Evolutionary conservation across 345 rosid species (phyloP), one percentile per base, ranked within the genome.

Genomic region (Zanthoxylum bungeanum): DNA sequence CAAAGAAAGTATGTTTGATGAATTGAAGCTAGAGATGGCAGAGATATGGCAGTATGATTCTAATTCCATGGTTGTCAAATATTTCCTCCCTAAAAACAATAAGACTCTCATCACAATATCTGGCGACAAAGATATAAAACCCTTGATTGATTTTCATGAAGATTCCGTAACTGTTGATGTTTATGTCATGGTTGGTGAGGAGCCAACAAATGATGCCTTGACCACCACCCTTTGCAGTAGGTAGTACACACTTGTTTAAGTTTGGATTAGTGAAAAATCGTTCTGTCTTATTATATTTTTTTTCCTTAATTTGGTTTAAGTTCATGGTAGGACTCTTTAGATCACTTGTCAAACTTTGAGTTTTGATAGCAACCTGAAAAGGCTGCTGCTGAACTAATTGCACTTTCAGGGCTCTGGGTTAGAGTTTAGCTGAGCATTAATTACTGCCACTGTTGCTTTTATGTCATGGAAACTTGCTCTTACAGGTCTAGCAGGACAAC

Each of bases 31-130:
- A 56, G 83, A 78, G 73, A 64, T 86, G 76, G 90, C 87, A 1
- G 79, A 86, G 52, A 84, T 84, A 77, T 86, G 81, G 50, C 72
- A 86, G 60, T 67, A 78, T 34, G 84, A 82, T 52, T 66, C 56
- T 52, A 60, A 66, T 19, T 70, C 83, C 40, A 7, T 86, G 77
- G 72, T 79, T 12, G 19, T 86, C 49, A 86, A 86, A 76, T 86
- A 86, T 72, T 86, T 86, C 72, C 79, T 86, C 42, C 90, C 90
- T 7, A 79, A 81, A 49, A 84, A 84, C 64, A 82, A 76, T 65
- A 77, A 70, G 68, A 84, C 79, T 4, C 84, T 73, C 49, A 82
- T 86, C 70, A 82, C 81, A 51, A 62, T 86, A 75, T 73, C 84
- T 30, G 79, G 72, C 62, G 82, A 84, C 70, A 80, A 77, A 65